These are phyloP conservation scores for Wickerhamomyces subpelliculosus DNA, from an alignment of 805 yeast genomes.

Conservation along the genomic window DNA sequence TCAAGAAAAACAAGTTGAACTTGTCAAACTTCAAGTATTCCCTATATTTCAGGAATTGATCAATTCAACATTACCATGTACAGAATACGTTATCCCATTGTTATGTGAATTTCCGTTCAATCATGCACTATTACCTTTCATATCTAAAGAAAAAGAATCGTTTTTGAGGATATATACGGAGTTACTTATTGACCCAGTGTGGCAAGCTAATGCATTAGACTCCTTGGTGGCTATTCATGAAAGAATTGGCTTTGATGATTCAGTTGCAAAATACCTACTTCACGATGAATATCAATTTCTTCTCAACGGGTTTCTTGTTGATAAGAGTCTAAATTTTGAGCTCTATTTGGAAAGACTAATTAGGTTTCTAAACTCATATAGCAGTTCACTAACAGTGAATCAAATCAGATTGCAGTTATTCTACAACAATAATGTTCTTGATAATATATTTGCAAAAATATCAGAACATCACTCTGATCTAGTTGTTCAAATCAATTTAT, in stretches of 20 bases:
- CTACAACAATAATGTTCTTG: conserved; percentile 7
- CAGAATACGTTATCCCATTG: conserved; percentile 41
- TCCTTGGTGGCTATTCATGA: conserved; percentile 40
- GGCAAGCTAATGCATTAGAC: conserved; percentile 48
- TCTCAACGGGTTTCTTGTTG: conserved; percentile 32
- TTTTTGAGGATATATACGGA: conserved; percentile 28
- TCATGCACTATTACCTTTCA: conserved; percentile 24
- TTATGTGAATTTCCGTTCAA: conserved; percentile 42
- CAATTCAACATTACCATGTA: conserved; percentile 32
- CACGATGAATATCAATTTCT: conserved; percentile 26
- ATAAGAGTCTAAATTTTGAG: conserved; percentile 35
- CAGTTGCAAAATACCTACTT: conserved; percentile 20
- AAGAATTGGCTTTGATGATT: conserved; percentile 25
- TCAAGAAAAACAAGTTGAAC: conserved; percentile 30
- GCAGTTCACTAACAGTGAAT: conserved; percentile 12
- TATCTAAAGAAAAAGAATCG: conserved; percentile 18
- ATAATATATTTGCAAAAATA: conserved; percentile 8
- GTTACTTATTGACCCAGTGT: conserved; percentile 38
- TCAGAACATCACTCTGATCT: conserved; percentile 6
- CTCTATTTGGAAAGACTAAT: conserved; percentile 34
- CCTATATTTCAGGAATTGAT: conserved; percentile 31
- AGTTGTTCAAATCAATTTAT: conserved; percentile 13
- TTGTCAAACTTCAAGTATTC: conserved; percentile 34
- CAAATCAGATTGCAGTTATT: conserved; percentile 16
- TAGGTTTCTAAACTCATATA: conserved; percentile 20